A percentile compares a stretch with the other conserved stretches of the same genome.
Evolutionary conservation across 257 asterid genomes (phyloP).

Genomic region (Catharanthus roseus): DNA sequence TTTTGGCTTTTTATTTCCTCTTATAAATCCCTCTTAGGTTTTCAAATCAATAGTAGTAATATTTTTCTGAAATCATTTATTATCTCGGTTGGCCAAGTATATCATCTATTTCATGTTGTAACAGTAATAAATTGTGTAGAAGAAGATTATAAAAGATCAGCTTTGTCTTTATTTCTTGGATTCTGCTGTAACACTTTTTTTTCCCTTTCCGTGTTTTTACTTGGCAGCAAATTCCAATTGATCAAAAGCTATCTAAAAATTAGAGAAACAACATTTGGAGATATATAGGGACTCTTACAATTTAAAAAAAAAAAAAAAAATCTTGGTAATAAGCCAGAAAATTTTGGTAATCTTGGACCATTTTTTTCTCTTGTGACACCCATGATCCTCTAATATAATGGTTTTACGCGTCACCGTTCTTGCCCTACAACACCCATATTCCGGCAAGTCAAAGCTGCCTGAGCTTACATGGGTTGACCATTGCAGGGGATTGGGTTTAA

Average conservation of each 20-base stretch:
- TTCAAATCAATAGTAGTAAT: background rate
- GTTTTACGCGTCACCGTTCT: too few species aligned
- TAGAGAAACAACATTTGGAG: background rate
- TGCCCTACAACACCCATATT: too few species aligned
- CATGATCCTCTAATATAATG: too few species aligned
- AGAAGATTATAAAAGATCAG: background rate
- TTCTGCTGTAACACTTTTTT: background rate
- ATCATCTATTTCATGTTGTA: background rate
- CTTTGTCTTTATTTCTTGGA: background rate
- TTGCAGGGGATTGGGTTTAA: too few species aligned
- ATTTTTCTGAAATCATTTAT: background rate
- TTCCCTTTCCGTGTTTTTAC: background rate
- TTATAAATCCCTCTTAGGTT: background rate
- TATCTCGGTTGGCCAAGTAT: background rate
- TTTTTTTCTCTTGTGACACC: too few species aligned
- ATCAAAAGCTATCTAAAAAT: background rate
- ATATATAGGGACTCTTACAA: background rate
- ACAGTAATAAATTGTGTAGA: background rate
- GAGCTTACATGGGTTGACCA: too few species aligned
- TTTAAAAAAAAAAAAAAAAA: too few species aligned
- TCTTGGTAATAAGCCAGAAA: too few species aligned
- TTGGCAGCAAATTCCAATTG: background rate
- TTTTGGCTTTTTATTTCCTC: background rate
- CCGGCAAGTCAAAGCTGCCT: too few species aligned
- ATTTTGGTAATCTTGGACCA: too few species aligned